phyloP scores from a whole-genome alignment of 139 green algal genomes.

The Tetraselmis chui region DNA sequence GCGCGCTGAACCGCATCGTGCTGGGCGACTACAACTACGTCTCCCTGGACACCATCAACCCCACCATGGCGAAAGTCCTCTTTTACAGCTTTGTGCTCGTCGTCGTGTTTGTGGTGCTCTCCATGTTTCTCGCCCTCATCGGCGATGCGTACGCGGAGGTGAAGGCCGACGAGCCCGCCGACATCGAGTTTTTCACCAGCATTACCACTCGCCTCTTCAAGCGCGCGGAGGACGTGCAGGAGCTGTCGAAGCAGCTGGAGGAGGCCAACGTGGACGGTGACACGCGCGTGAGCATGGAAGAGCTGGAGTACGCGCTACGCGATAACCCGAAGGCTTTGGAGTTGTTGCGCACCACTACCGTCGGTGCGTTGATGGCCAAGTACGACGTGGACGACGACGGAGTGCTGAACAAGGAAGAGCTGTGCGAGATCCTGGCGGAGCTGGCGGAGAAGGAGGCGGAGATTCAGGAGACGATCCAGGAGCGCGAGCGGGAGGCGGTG shows the following conservation, averaged over 20 bases:
- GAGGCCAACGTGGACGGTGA: slow-evolving; percentile 3
- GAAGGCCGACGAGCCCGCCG: slow-evolving; percentile 22
- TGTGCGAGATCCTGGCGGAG: slow-evolving; percentile 8
- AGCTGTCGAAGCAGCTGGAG: slow-evolving; percentile 18
- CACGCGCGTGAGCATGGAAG: background rate
- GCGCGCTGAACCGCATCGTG: slow-evolving; percentile 7
- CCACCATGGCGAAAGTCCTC: slow-evolving; percentile 23
- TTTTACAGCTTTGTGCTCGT: slow-evolving; percentile 25
- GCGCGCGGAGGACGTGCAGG: slow-evolving; percentile 9
- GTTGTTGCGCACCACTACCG: slow-evolving; percentile 1
- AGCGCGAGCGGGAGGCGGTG: slow-evolving; percentile 13
- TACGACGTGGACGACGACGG: slow-evolving; percentile 16
- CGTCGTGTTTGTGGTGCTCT: slow-evolving; percentile 30
- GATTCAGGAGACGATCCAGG: background rate
- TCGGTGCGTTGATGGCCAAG: slow-evolving; percentile 10
- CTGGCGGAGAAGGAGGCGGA: slow-evolving; percentile 8
- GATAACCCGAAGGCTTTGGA: slow-evolving; percentile 4
- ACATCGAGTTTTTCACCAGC: slow-evolving; percentile 20
- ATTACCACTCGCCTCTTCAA: slow-evolving; percentile 9
- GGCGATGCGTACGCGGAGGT: slow-evolving; percentile 24
- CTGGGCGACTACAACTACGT: slow-evolving; percentile 31
- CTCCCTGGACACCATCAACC: slow-evolving; percentile 12
- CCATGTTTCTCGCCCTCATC: slow-evolving; percentile 36
- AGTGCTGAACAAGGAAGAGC: background rate
- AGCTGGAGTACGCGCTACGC: slow-evolving; percentile 9